These are phyloP conservation scores for Barnettozyma californica DNA, from an alignment of 805 yeast species.

Conservation along the genomic window DNA sequence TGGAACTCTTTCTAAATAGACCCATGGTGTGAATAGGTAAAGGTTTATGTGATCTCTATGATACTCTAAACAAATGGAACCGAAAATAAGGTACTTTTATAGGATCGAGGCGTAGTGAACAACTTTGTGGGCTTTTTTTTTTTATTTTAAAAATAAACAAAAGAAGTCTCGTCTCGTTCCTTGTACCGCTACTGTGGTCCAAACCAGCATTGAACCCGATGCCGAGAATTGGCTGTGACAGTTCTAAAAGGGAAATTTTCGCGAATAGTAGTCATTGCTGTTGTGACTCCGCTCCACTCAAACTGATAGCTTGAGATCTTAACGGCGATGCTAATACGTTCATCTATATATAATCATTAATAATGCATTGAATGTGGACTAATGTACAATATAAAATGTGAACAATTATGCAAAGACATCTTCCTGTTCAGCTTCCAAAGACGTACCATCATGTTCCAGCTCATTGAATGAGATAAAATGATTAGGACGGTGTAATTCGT, in stretches of 20 bases:
- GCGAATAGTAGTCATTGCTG: no score
- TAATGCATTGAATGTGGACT: neutral
- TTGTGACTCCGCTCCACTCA: no score
- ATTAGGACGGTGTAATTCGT: conserved; percentile 80
- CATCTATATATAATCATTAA: neutral
- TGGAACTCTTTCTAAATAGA: conserved; percentile 36
- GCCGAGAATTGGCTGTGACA: no score
- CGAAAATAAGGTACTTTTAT: no score
- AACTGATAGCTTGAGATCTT: no score
- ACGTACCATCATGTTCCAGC: conserved; percentile 44
- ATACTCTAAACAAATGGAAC: no score
- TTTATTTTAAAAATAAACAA: neutral
- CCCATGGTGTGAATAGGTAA: conserved; percentile 31
- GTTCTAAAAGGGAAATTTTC: neutral
- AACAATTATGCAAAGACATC: conserved; percentile 45
- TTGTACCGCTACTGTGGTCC: neutral
- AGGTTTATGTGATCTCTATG: no score
- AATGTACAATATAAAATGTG: neutral
- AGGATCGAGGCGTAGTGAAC: neutral
- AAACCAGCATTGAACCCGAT: neutral
- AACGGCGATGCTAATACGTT: no score
- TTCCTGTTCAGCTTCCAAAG: conserved; percentile 61
- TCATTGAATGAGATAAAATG: conserved; percentile 78
- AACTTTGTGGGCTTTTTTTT: neutral
- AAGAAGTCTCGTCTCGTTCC: neutral